Evolutionary conservation across 306 rosid species (phyloP).

Genomic region (Dalbergia cultrata): DNA sequence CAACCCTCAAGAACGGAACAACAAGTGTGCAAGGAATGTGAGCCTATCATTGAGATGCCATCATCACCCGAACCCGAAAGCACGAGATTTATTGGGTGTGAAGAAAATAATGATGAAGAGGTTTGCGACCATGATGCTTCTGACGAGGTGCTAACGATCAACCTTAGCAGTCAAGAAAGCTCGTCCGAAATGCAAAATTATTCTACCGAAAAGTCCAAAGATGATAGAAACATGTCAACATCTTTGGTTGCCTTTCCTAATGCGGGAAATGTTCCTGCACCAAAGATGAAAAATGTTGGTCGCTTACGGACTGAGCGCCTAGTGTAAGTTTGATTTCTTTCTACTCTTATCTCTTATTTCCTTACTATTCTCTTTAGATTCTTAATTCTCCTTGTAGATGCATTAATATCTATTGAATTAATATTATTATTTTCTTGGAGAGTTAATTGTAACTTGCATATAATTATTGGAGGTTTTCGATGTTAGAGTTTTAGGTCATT

Average conservation of each 20-base stretch:
- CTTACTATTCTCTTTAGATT: background rate
- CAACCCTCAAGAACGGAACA: background rate
- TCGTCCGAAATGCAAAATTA: background rate
- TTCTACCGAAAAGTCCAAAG: background rate
- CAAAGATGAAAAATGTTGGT: constrained; percentile 56
- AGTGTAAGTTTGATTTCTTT: constrained; percentile 65
- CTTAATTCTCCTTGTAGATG: background rate
- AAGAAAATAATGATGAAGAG: constrained; percentile 52
- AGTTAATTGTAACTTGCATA: too few relatives aligned
- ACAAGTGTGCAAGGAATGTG: constrained; percentile 2
- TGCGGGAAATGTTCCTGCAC: constrained; percentile 37
- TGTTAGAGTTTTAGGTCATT: too few relatives aligned
- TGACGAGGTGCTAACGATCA: constrained; percentile 39
- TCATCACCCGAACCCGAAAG: constrained; percentile 47
- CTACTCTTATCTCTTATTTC: background rate
- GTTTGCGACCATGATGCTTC: constrained; percentile 12
- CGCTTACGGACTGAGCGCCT: constrained; percentile 69
- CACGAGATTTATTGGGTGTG: background rate
- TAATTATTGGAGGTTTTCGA: too few relatives aligned
- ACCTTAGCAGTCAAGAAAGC: constrained; percentile 11
- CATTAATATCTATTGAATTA: background rate
- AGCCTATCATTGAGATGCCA: constrained; percentile 70
- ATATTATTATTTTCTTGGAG: too few relatives aligned
- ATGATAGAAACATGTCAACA: constrained; percentile 42
- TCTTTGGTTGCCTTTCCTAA: constrained; percentile 48